Conservation (phyloP, 225 moss, liverwort and hornwort genomes). For the Pseudoscleropodium purum region DNA sequence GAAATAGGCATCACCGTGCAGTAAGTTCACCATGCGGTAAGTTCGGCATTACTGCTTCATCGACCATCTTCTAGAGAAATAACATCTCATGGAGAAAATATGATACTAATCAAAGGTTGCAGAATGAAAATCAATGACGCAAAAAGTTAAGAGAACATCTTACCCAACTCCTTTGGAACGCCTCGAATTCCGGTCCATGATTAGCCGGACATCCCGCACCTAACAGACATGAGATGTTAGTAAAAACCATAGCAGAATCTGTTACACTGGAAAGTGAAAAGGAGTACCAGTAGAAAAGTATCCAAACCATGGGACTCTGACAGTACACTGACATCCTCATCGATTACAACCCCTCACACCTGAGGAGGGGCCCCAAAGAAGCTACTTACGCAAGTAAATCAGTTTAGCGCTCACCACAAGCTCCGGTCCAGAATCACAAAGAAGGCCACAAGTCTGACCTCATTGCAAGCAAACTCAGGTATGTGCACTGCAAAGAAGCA, state of each 20-base stretch:
- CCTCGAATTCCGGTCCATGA: slow-evolving; percentile 99
- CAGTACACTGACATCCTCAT: slow-evolving; percentile 38
- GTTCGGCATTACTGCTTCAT: neutral
- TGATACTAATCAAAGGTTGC: neutral
- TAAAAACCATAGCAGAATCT: neutral
- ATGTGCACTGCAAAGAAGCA: slow-evolving; percentile 71
- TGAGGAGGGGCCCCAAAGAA: slow-evolving; percentile 44
- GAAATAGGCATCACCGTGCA: slow-evolving; percentile 5
- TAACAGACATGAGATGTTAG: slow-evolving; percentile 8
- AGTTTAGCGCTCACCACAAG: slow-evolving; percentile 61
- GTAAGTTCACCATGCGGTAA: neutral
- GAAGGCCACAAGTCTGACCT: slow-evolving; percentile 63
- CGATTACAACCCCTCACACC: slow-evolving; percentile 32
- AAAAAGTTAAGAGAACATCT: neutral
- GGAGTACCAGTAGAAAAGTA: slow-evolving; percentile 31
- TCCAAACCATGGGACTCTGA: slow-evolving; percentile 34
- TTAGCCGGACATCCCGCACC: slow-evolving; percentile 98
- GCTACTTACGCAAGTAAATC: slow-evolving; percentile 45
- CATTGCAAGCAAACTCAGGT: slow-evolving; percentile 66
- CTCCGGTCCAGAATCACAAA: slow-evolving; percentile 63
- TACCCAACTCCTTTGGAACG: slow-evolving; percentile 99
- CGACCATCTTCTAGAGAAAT: neutral
- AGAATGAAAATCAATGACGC: neutral
- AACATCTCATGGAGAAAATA: neutral
- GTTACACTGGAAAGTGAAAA: slow-evolving; percentile 13